A percentile compares a stretch with the other conserved stretches of the same genome.
Conservation (phyloP, 2,329 filamentous ascomycete genomes). For the Sporothrix luriei region DNA sequence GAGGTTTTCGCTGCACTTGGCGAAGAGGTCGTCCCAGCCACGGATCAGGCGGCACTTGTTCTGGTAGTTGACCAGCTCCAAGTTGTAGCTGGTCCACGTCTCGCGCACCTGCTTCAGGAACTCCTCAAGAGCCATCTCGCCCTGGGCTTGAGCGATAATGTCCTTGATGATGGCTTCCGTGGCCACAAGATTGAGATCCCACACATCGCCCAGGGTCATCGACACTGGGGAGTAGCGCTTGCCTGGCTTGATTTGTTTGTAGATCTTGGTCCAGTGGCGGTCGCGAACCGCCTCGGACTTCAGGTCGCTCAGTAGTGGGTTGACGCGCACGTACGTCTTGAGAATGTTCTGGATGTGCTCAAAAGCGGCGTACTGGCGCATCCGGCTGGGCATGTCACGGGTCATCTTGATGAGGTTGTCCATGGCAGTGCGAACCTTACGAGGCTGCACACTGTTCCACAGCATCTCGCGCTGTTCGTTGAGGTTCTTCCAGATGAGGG, state of each 20-base stretch:
- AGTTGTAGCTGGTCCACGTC: conserved; percentile 91
- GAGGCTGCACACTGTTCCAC: conserved; percentile 93
- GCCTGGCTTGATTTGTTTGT: conserved; percentile 89
- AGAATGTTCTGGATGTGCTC: conserved; percentile 95
- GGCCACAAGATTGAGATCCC: conserved; percentile 89
- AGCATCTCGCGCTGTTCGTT: conserved; percentile 90
- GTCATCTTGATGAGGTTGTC: conserved; percentile 96
- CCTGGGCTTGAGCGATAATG: conserved; percentile 93
- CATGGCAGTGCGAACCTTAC: conserved; percentile 86
- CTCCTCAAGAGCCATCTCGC: conserved; percentile 97
- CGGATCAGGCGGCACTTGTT: conserved; percentile 97
- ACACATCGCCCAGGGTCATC: conserved; percentile 97
- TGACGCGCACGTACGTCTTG: conserved; percentile 86
- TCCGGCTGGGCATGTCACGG: conserved; percentile 97
- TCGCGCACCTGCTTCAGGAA: conserved; percentile 96
- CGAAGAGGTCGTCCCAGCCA: conserved; percentile 97
- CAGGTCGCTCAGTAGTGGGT: conserved; percentile 81
- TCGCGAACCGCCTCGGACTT: conserved; percentile 97
- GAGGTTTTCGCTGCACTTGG: conserved; percentile 96
- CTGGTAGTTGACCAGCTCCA: conserved; percentile 96
- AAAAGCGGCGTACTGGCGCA: conserved; percentile 99
- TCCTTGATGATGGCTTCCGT: conserved; percentile 87
- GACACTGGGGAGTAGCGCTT: conserved; percentile 93
- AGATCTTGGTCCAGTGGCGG: conserved; percentile 96
- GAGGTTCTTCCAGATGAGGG: conserved; percentile 93